Conservation (phyloP, 192 early-diverging fungal species). For the Rhizoclosmatium globosum region DNA sequence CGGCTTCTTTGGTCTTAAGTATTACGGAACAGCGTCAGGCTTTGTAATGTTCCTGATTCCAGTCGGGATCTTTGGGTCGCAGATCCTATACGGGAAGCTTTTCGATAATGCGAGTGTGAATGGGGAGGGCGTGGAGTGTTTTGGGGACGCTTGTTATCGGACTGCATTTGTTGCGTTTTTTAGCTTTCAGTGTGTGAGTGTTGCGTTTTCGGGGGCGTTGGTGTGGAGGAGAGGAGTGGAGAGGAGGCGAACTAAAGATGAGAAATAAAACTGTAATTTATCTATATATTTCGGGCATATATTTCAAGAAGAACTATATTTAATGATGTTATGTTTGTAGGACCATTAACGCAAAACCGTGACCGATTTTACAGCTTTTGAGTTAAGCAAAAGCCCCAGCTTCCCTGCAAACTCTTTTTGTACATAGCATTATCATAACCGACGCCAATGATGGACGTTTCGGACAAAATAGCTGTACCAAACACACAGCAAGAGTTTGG, state of each 20-base stretch:
- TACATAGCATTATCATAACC: too few relatives aligned
- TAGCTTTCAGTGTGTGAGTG: conserved; percentile 9
- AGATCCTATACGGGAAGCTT: conserved; percentile 38
- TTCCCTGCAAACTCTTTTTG: too few relatives aligned
- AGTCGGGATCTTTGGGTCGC: conserved; percentile 33
- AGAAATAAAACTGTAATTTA: neutral
- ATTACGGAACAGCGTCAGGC: conserved; percentile 43
- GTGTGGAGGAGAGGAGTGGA: conserved; percentile 6
- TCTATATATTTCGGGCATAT: neutral
- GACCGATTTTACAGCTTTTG: too few relatives aligned
- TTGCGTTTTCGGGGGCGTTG: conserved; percentile 24
- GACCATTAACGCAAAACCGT: too few relatives aligned
- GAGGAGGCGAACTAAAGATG: neutral
- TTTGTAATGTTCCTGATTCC: conserved; percentile 41
- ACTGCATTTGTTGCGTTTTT: conserved; percentile 3
- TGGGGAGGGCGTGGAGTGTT: neutral
- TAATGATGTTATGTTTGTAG: too few relatives aligned
- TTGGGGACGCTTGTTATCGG: conserved; percentile 12
- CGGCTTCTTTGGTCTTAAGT: conserved; percentile 39
- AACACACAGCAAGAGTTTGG: too few relatives aligned
- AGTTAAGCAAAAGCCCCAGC: too few relatives aligned
- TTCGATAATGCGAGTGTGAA: conserved; percentile 12
- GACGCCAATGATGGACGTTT: too few relatives aligned
- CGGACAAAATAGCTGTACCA: too few relatives aligned
- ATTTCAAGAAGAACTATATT: too few relatives aligned